A percentile compares a stretch with the other conserved stretches of the same genome.
These are phyloP conservation scores for Saitoella complicata DNA, from an alignment of 805 yeast genomes.

Conservation along the genomic window DNA sequence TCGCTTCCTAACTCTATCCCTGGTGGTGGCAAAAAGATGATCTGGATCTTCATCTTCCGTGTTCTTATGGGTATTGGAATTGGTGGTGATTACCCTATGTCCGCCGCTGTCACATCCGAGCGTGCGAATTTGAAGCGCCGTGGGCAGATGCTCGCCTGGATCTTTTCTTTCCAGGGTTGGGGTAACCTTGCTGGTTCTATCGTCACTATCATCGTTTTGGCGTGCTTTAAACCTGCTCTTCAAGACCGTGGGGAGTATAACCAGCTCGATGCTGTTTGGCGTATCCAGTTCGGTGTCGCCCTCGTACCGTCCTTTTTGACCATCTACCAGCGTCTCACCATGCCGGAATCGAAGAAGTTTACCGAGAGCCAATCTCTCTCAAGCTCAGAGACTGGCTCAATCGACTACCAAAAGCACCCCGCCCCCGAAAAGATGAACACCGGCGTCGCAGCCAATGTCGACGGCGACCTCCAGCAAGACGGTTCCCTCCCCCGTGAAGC, in stretches of 20 bases:
- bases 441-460: no score
- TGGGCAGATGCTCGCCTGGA: slow-evolving; percentile 96
- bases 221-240: slow-evolving; percentile 55
- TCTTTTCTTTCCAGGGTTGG: slow-evolving; percentile 92
- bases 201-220: slow-evolving; percentile 59
- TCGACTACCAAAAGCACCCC: not conserved
- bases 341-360: slow-evolving; percentile 57
- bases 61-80: slow-evolving; percentile 88
- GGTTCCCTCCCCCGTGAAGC: no score
- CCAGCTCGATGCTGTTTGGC: slow-evolving; percentile 89
- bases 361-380: slow-evolving; percentile 22
- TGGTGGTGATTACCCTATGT: slow-evolving; percentile 92
- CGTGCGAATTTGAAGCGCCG: slow-evolving; percentile 49
- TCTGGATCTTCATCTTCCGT: slow-evolving; percentile 63
- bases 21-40: slow-evolving; percentile 46
- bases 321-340: slow-evolving; percentile 75
- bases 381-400: not conserved
- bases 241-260: slow-evolving; percentile 35
- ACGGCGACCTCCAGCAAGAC: no score
- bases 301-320: slow-evolving; percentile 77
- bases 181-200: slow-evolving; percentile 85
- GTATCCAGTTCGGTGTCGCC: slow-evolving; percentile 78
- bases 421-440: not conserved
- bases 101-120: slow-evolving; percentile 85
- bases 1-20: not conserved